Evolutionary conservation across 2,329 filamentous ascomycete species (phyloP).

Genomic region (Lojkania enalia): DNA sequence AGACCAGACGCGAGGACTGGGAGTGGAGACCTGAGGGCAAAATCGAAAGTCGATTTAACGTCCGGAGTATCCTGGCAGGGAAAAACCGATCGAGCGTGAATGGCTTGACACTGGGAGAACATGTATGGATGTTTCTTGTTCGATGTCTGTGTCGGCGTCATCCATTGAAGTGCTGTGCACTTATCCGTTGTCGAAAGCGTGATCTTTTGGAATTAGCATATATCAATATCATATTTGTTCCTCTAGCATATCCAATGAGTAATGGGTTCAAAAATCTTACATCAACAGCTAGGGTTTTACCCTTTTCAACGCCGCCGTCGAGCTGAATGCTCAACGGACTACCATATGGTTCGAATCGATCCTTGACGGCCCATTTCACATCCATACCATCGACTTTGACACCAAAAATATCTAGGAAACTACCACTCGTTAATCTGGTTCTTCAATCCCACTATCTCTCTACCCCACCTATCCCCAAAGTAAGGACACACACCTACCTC

Average conservation of each 20-base stretch:
- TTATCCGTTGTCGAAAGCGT: slow-evolving; percentile 76
- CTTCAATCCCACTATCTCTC: not conserved
- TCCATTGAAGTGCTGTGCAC: slow-evolving; percentile 93
- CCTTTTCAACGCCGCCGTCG: slow-evolving; percentile 50
- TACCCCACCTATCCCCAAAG: too few relatives aligned
- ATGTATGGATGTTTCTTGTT: slow-evolving; percentile 97
- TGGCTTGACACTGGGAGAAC: slow-evolving; percentile 97
- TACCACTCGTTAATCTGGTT: slow-evolving; percentile 18
- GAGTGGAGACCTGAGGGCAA: slow-evolving; percentile 82
- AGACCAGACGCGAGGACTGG: slow-evolving; percentile 93
- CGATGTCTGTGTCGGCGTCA: slow-evolving; percentile 88
- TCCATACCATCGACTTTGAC: slow-evolving; percentile 70
- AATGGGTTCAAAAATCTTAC: too few relatives aligned
- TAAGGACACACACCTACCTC: slow-evolving; percentile 46
- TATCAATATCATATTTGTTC: too few relatives aligned
- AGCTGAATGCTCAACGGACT: slow-evolving; percentile 67
- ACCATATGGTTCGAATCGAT: slow-evolving; percentile 73
- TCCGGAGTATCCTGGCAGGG: slow-evolving; percentile 98
- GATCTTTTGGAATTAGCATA: too few relatives aligned
- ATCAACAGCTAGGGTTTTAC: slow-evolving; percentile 53
- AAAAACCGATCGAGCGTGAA: slow-evolving; percentile 90
- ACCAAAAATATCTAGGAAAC: slow-evolving; percentile 71
- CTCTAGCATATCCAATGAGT: too few relatives aligned
- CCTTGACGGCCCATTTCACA: slow-evolving; percentile 70
- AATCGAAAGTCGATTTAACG: slow-evolving; percentile 92